Conservation (phyloP, 2,329 filamentous ascomycete genomes). For the Penicillium sp. region DNA sequence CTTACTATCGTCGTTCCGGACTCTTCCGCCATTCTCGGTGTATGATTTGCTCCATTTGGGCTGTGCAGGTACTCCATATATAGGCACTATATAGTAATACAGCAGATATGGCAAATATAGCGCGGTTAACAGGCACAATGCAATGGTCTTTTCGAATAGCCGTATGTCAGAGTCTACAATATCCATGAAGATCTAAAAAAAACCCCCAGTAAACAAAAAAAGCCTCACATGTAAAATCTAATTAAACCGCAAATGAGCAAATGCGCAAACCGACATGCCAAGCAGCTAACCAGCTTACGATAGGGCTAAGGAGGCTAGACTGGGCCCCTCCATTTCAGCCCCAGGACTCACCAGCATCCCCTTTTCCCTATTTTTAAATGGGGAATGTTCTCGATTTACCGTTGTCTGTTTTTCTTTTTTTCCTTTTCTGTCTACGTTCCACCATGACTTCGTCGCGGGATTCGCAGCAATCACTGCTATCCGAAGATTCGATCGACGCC, state of each 20-base stretch:
- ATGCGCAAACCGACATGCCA: neutral
- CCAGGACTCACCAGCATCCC: neutral
- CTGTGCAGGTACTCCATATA: neutral
- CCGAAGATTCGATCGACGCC: conserved; percentile 11
- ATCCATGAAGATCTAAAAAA: neutral
- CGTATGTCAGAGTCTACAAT: neutral
- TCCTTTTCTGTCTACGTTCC: neutral
- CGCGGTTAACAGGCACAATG: neutral
- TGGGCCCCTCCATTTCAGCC: neutral
- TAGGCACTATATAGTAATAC: neutral
- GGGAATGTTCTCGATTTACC: neutral
- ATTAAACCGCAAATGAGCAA: neutral
- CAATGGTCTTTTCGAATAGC: neutral
- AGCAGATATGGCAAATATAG: neutral
- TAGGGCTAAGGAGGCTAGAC: neutral
- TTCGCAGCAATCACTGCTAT: conserved; percentile 16
- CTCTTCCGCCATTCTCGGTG: neutral
- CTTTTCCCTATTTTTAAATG: neutral
- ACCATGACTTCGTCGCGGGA: conserved; percentile 19
- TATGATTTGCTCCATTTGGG: neutral
- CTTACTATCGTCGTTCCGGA: conserved; percentile 1
- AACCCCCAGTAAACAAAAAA: neutral
- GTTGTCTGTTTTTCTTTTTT: neutral
- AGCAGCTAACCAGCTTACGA: neutral
- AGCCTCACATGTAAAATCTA: neutral